Evolutionary conservation across 805 yeast genomes (phyloP).

Genomic region (Metschnikowia arizonensis): DNA sequence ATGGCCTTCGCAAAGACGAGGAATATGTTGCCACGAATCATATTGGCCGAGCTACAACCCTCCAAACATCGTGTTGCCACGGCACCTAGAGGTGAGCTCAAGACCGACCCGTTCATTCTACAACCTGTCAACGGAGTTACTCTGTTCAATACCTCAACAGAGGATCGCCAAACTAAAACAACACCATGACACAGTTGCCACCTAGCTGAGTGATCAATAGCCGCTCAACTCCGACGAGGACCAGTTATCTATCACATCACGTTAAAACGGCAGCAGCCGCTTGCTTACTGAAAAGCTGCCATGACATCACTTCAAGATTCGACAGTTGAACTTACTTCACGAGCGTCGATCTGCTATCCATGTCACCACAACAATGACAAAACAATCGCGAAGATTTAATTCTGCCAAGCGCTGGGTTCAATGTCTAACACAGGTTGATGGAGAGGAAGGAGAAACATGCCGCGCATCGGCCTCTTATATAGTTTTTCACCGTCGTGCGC

Average conservation of each 20-base stretch:
- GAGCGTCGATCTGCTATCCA: slow-evolving; percentile 66
- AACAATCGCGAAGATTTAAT: slow-evolving; percentile 32
- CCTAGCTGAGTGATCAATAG: slow-evolving; percentile 16
- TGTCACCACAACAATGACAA: slow-evolving; percentile 30
- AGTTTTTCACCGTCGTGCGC: slow-evolving; percentile 2
- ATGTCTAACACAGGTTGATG: slow-evolving; percentile 51
- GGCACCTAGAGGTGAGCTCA: slow-evolving; percentile 49
- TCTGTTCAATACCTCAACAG: slow-evolving; percentile 57
- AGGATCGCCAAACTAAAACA: slow-evolving; percentile 13
- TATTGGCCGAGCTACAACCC: slow-evolving; percentile 62
- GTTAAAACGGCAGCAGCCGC: slow-evolving; percentile 19
- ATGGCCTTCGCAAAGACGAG: slow-evolving; percentile 95
- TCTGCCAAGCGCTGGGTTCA: slow-evolving; percentile 36
- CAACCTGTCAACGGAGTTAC: slow-evolving; percentile 98
- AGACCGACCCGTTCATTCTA: slow-evolving; percentile 62
- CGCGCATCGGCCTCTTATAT: slow-evolving; percentile 3
- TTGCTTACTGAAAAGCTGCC: slow-evolving; percentile 21
- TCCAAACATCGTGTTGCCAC: slow-evolving; percentile 24
- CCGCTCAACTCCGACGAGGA: slow-evolving; percentile 56
- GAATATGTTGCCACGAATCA: slow-evolving; percentile 91
- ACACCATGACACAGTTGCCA: slow-evolving; percentile 15
- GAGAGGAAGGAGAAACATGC: slow-evolving; percentile 15
- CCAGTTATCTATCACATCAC: slow-evolving; percentile 23
- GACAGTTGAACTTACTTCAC: slow-evolving; percentile 52
- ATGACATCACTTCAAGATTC: slow-evolving; percentile 52